These are phyloP conservation scores for Graphium sp. DNA, from an alignment of 2,329 filamentous ascomycete genomes.

Conservation along the genomic window DNA sequence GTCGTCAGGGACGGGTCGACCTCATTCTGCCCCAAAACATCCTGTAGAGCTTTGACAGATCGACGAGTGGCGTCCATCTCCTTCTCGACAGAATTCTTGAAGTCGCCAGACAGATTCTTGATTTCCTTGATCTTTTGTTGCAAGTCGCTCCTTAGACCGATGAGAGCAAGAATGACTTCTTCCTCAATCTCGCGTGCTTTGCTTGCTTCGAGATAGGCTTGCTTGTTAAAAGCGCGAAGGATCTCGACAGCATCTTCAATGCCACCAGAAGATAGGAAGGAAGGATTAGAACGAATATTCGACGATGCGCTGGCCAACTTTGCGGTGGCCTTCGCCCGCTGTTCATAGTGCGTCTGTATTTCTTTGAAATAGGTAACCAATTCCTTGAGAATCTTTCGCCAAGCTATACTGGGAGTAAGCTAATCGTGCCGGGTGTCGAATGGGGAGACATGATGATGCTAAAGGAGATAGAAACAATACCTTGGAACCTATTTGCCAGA, in stretches of 20 bases:
- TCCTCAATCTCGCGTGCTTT: conserved; percentile 84
- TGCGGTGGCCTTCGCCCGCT: conserved; percentile 61
- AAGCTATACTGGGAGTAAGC: conserved; percentile 43
- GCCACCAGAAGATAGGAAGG: conserved; percentile 68
- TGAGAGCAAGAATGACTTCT: conserved; percentile 78
- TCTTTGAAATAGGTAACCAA: conserved; percentile 89
- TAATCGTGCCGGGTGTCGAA: no score
- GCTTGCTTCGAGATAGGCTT: conserved; percentile 61
- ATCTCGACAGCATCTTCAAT: conserved; percentile 75
- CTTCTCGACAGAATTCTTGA: conserved; percentile 92
- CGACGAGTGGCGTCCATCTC: conserved; percentile 77
- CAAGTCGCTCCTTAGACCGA: conserved; percentile 71
- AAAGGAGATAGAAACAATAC: conserved; percentile 27
- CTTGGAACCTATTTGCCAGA: conserved; percentile 75
- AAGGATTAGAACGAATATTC: conserved; percentile 56
- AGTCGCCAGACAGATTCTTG: conserved; percentile 81
- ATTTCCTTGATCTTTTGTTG: conserved; percentile 98
- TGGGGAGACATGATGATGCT: not conserved
- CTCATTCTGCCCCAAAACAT: conserved; percentile 64
- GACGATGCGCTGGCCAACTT: conserved; percentile 76
- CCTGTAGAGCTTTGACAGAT: conserved; percentile 65
- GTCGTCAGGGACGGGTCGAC: conserved; percentile 51
- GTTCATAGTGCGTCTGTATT: conserved; percentile 77
- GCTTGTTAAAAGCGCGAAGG: conserved; percentile 67
- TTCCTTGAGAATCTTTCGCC: conserved; percentile 91